These are phyloP conservation scores for Auriculariales sp. DNA, from an alignment of 768 basidiomycete species.

Conservation along the genomic window DNA sequence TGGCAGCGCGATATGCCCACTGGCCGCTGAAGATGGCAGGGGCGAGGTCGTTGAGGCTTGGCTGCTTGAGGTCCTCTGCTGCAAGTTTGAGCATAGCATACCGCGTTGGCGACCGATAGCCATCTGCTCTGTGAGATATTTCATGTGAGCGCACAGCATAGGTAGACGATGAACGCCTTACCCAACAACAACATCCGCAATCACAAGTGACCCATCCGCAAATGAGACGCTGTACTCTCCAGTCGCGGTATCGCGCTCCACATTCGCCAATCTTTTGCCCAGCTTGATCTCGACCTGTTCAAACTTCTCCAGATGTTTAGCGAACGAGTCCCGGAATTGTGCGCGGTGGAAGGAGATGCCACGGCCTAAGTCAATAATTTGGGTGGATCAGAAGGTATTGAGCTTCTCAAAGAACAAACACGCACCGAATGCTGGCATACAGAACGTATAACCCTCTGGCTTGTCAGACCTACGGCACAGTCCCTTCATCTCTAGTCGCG, in stretches of 20 bases:
- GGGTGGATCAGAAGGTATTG: background rate
- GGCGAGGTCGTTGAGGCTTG: background rate
- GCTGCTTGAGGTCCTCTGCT: background rate
- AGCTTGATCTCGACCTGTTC: conserved; percentile 27
- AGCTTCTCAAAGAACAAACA: background rate
- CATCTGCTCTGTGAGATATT: no score
- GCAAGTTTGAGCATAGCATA: conserved; percentile 14
- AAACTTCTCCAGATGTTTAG: background rate
- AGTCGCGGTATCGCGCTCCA: conserved; percentile 21
- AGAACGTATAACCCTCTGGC: background rate
- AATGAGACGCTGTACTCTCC: conserved; percentile 29
- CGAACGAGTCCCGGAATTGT: background rate
- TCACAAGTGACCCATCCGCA: conserved; percentile 41
- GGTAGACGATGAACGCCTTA: no score
- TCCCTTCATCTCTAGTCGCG: background rate
- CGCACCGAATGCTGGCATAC: background rate
- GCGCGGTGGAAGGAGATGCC: background rate
- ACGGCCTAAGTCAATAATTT: background rate
- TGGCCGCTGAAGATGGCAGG: background rate
- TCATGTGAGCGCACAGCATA: no score
- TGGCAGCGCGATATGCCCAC: background rate
- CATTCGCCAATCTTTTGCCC: conserved; percentile 49
- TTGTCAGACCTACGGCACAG: background rate
- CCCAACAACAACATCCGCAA: conserved; percentile 55
- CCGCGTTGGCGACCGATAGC: conserved; percentile 40